A percentile compares a stretch with the other conserved stretches of the same genome.
Evolutionary conservation across 441 rosid species (phyloP).

Genomic region (Theobroma grandiflorum): DNA sequence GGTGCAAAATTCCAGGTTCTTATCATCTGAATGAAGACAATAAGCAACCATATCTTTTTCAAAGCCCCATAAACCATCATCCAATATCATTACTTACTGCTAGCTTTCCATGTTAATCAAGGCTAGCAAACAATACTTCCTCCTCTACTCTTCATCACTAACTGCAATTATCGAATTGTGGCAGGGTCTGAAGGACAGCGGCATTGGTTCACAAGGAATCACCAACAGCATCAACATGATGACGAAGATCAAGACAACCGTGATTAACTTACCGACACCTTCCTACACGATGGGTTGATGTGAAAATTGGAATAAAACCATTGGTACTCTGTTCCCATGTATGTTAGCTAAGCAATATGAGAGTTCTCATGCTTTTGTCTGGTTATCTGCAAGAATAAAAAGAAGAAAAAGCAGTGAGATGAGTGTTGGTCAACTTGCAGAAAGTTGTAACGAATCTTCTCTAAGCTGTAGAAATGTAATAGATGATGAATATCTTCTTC

Average conservation of each 20-base stretch:
- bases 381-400: no score
- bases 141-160: neutral
- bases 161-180: neutral
- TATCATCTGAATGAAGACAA: neutral
- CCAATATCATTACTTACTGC: neutral
- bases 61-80: neutral
- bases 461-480: no score
- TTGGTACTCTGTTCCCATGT: neutral
- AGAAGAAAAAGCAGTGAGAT: no score
- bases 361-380: no score
- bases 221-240: constrained; percentile 95
- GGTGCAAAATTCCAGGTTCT: neutral
- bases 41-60: neutral
- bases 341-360: neutral
- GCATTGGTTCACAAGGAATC: constrained; percentile 94
- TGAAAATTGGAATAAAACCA: neutral
- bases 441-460: no score
- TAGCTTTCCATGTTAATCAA: neutral
- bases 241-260: constrained; percentile 89
- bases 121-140: neutral
- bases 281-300: constrained; percentile 86
- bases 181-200: constrained; percentile 96
- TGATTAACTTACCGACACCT: constrained; percentile 84
- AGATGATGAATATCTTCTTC: no score
- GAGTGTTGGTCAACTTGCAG: no score